A percentile compares a stretch with the other conserved stretches of the same genome.
Evolutionary conservation across 1,139 yeast species (phyloP).

Genomic region (Spencermartinsiella ligniputridi): DNA sequence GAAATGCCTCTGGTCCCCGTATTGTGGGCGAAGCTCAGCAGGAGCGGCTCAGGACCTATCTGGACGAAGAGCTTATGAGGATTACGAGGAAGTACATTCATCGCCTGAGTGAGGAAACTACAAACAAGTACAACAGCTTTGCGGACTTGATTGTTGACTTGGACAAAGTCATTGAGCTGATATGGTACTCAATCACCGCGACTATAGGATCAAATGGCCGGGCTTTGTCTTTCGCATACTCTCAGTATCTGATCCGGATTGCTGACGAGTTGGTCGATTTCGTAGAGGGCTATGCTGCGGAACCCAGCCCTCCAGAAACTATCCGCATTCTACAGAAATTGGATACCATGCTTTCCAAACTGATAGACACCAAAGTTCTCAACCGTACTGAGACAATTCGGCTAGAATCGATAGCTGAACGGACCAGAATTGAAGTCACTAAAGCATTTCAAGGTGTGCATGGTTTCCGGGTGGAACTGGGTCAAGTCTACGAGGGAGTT

Average conservation of each 20-base stretch:
- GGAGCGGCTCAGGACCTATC: conserved; percentile 53
- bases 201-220: conserved; percentile 17
- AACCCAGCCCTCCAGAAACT: conserved; percentile 13
- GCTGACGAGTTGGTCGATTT: conserved; percentile 66
- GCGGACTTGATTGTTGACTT: conserved; percentile 44
- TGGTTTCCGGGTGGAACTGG: conserved; percentile 8
- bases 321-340: conserved; percentile 21
- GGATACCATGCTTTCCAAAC: conserved; percentile 22
- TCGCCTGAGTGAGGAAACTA: conserved; percentile 39
- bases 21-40: conserved; percentile 44
- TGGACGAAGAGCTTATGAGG: conserved; percentile 54
- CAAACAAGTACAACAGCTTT: conserved; percentile 37
- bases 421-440: conserved; percentile 24
- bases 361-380: conserved; percentile 16
- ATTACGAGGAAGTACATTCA: conserved; percentile 66
- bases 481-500: conserved; percentile 8
- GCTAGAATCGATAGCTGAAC: conserved; percentile 27
- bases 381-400: conserved; percentile 27
- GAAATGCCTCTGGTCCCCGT: conserved; percentile 6
- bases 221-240: conserved; percentile 48
- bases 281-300: conserved; percentile 21
- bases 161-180: conserved; percentile 44
- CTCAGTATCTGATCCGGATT: conserved; percentile 54
- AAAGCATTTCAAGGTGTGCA: conserved; percentile 5
- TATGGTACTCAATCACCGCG: conserved; percentile 51